phyloP scores from a whole-genome alignment of 495 filamentous ascomycete species.

The Penicillium egyptiacum region DNA sequence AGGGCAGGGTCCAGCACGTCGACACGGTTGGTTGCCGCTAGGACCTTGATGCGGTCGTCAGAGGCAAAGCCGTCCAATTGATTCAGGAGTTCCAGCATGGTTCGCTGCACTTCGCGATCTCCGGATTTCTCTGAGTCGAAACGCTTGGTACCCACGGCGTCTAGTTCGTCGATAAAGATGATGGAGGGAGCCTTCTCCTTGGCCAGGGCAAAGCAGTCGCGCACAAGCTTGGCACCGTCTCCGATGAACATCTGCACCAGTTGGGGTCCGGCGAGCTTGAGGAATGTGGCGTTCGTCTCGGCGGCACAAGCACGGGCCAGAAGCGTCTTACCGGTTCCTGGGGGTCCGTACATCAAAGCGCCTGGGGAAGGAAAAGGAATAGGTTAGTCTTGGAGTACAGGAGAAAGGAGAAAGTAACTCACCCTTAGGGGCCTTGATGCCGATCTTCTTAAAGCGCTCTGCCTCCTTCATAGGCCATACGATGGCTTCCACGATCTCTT shows the following conservation, averaged over 20 bases:
- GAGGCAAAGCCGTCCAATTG: constrained; percentile 98
- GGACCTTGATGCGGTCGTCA: constrained; percentile 98
- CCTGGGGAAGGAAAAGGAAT: constrained; percentile 50
- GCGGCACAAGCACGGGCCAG: constrained; percentile 96
- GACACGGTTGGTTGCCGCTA: constrained; percentile 96
- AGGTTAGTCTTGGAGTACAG: constrained; percentile 16
- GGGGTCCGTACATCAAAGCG: constrained; percentile 97
- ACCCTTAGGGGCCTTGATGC: constrained; percentile 99
- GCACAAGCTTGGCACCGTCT: constrained; percentile 95
- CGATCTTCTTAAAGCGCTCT: constrained; percentile 98
- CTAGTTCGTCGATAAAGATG: constrained; percentile 99
- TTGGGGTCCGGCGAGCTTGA: constrained; percentile 96
- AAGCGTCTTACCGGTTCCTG: constrained; percentile 94
- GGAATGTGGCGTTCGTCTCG: constrained; percentile 97
- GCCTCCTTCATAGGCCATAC: constrained; percentile 99
- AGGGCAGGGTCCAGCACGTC: constrained; percentile 96
- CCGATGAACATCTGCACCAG: constrained; percentile 99
- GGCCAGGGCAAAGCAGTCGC: constrained; percentile 94
- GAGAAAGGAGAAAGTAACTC: constrained; percentile 24
- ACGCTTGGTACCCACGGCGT: constrained; percentile 96
- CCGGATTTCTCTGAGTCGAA: constrained; percentile 99
- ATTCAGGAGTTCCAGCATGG: constrained; percentile 98
- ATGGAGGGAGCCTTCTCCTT: constrained; percentile 99
- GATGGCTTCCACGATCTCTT: constrained; percentile 98
- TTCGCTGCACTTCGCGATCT: constrained; percentile 96